These are phyloP conservation scores for Dactylis glomerata DNA, from an alignment of 176 grass and related monocot species.

Conservation along the genomic window DNA sequence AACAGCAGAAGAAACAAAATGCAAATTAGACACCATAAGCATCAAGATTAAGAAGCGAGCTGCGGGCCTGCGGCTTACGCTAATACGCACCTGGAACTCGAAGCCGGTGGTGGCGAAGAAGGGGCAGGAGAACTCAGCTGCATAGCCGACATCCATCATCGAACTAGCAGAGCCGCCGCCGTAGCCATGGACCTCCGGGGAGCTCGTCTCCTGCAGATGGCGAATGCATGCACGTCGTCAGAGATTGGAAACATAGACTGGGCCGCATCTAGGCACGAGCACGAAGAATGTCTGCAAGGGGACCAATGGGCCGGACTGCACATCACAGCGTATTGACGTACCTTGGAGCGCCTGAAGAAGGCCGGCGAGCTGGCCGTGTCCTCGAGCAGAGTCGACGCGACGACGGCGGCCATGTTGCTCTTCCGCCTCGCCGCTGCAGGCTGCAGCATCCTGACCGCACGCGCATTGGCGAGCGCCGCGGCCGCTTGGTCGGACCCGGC, in stretches of 20 bases:
- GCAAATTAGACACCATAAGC: constrained; percentile 17
- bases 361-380: constrained; percentile 94
- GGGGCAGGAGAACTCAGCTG: constrained; percentile 45
- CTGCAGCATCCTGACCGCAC: constrained; percentile 10
- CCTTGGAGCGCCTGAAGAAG: constrained; percentile 51
- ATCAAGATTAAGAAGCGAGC: neutral
- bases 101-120: constrained; percentile 40
- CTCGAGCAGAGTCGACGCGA: constrained; percentile 55
- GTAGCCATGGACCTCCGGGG: neutral
- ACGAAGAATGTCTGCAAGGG: neutral
- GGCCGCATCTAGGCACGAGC: neutral
- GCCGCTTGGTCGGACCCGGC: constrained; percentile 22
- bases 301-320: neutral
- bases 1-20: neutral
- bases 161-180: neutral
- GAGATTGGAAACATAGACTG: neutral
- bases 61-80: neutral
- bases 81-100: constrained; percentile 37
- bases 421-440: constrained; percentile 28
- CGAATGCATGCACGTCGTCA: neutral
- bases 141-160: constrained; percentile 29
- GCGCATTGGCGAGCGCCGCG: neutral
- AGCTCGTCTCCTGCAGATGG: constrained; percentile 22
- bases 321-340: neutral
- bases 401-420: constrained; percentile 19